Base-by-base conservation (phyloP, 495 filamentous ascomycete genomes). In the Trichodelitschia bisporula region DNA sequence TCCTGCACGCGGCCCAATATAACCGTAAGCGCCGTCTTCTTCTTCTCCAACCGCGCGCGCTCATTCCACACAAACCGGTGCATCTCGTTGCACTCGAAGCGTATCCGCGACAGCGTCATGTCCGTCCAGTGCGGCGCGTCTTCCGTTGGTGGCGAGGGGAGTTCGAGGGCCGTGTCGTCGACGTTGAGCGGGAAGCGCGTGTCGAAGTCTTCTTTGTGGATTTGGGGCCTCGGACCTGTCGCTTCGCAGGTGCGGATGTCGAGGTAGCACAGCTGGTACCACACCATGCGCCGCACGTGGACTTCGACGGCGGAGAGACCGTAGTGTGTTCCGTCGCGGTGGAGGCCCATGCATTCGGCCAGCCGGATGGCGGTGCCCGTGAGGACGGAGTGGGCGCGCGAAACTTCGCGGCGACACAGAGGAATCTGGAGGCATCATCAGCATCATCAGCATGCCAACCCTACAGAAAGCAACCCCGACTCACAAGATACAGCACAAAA, bases 241-340 rank as follows among this genome's bases (percentile, higher is more conserved):
- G 71, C 63, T 46, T 84, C 76, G 36, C 71, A 76, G 2, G 74
- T 71, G 27, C 72, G 60, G 26, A 77, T 64, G 46, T 86, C 77
- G 6, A 86, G 55, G 37, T 76, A 65, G 43, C 67, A 77, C 10
- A 83, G 49, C 37, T 69, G 61, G 45, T 75, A 70, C 77, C 77
- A 84, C 11, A 76, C 56, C 5, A 78, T 42, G n/a, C 77, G 66
- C 3, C 77, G 65, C 23, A 80, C 58, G 27, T 82, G 72, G 3
- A 66, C 63, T 36, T 79, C 76, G 4, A 75, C 55, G 1, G 75
- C 60, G 19, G 55, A 59, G 19, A 73, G 55, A 0, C 66, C 63
- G 34, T 69, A 76, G 25, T 47, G 37, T 11, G 48, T 47, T 4
- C 68, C 69, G 39, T 83, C 76, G 1, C 69, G 54, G 43, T 79